Base-by-base conservation (phyloP, 1,284 basidiomycete genomes). In the Malassezia cuniculi region DNA sequence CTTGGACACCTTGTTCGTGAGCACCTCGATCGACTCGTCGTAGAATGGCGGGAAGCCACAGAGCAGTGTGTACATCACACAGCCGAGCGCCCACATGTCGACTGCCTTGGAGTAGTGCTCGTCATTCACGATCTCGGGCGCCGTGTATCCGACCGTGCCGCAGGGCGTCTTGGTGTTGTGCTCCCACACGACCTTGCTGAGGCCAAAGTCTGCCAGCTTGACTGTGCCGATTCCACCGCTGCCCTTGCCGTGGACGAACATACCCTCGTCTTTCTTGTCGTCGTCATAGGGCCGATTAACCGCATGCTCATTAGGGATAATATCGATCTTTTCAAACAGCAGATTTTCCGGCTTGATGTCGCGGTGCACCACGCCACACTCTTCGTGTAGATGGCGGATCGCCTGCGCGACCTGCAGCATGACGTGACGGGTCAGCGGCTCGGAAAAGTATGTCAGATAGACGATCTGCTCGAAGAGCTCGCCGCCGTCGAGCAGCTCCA, bases 391-490 rank as follows among this genome's bases (percentile, higher is more conserved):
- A 69, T 97, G 87, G 30, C 83, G 78, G 34, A 99, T 94, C 16
- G 84, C 93, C 20, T 87, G 76, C 0, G 93, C 93, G 19, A 97
- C 93, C 70, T 99, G 93, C 2, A 93, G 71, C 52, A 99, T 95
- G 63, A 97, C 89, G 68, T 97, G 93, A 8, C 90, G 47, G 3
- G 62, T 48, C 11, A 67, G 45, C 5, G 50, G 39, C 27, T 99
- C 93, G 67, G 83, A 87, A 68, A 99, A 95, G 71, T 97, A 99
- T 1, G 93, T 99, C 51, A 97, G 76, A 69, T 94, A 95, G 70
- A 97, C 93, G 58, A 97, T 99, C 69, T 97, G 93, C 69, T 97
- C 90, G 73, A 99, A 99, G 1, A 99, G 75, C 69, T 99, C 93
- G 54, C 93, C 93, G 47, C 93, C 93, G 63, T 85, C 54, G 33